Evolutionary conservation across 2,329 filamentous ascomycete genomes (phyloP).

Genomic region (Penicillium sclerotigenum): DNA sequence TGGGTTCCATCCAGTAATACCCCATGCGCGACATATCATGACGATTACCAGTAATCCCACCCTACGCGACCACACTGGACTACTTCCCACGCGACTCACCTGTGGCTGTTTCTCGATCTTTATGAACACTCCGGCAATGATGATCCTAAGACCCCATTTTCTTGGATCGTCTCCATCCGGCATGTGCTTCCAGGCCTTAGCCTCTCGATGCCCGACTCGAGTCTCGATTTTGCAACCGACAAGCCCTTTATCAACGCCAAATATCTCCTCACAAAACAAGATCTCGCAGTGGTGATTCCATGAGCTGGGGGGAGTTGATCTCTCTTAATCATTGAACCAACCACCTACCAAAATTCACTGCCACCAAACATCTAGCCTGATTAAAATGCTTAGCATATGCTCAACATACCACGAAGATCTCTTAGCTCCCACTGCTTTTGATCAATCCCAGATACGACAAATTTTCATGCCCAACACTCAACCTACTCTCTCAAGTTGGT

Average conservation of each 20-base stretch:
- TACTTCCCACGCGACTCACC: neutral
- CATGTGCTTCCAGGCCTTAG: neutral
- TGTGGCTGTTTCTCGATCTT: neutral
- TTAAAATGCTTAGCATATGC: fast-evolving
- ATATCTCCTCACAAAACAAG: neutral
- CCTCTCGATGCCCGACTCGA: neutral
- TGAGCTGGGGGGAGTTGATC: neutral
- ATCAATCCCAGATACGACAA: constrained; percentile 4
- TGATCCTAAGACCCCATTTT: neutral
- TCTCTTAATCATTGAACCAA: neutral
- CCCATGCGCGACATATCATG: neutral
- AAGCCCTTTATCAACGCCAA: neutral
- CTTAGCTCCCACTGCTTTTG: neutral
- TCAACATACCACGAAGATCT: neutral
- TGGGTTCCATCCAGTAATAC: neutral
- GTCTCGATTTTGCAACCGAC: neutral
- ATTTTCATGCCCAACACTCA: neutral
- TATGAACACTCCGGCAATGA: neutral
- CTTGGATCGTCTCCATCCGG: neutral
- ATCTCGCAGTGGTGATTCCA: neutral
- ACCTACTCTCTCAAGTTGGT: neutral
- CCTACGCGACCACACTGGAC: neutral
- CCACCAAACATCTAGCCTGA: neutral
- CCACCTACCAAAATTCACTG: neutral
- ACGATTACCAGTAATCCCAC: neutral